These are phyloP conservation scores for Kazachstania africana DNA, from an alignment of 805 yeast genomes.

Conservation along the genomic window DNA sequence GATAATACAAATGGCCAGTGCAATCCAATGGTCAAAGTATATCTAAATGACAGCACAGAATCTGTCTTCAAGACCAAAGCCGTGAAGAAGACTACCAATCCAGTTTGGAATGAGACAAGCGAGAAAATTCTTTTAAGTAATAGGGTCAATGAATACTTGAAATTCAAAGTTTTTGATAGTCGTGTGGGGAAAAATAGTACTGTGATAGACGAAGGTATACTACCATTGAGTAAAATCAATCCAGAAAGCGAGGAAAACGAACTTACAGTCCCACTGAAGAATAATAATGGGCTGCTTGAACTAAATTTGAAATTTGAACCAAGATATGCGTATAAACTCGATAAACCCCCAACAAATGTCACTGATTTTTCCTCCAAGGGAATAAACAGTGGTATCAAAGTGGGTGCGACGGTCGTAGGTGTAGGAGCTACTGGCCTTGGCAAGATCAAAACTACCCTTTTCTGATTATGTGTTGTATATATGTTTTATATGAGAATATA, in stretches of 20 bases:
- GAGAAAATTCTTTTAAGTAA: constrained; percentile 39
- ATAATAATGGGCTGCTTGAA: constrained; percentile 44
- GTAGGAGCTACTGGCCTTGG: constrained; percentile 35
- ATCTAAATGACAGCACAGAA: constrained; percentile 44
- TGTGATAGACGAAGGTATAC: constrained; percentile 47
- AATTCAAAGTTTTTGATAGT: constrained; percentile 64
- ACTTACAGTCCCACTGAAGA: constrained; percentile 33
- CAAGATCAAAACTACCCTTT: no score
- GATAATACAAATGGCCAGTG: constrained; percentile 82
- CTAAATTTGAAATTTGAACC: constrained; percentile 56
- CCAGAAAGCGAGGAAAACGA: constrained; percentile 44
- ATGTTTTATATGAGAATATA: no score
- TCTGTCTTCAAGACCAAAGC: constrained; percentile 56
- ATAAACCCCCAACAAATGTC: constrained; percentile 27
- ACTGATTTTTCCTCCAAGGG: constrained; percentile 42
- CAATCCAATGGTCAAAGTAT: constrained; percentile 71
- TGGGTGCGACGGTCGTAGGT: constrained; percentile 29
- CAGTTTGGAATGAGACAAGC: constrained; percentile 75
- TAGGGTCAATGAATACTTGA: constrained; percentile 44
- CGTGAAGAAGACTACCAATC: constrained; percentile 49
- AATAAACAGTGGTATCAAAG: constrained; percentile 33
- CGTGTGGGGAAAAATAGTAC: constrained; percentile 82
- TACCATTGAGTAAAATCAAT: constrained; percentile 46
- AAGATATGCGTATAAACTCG: constrained; percentile 42
- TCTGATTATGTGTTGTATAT: no score